Evolutionary conservation across 345 rosid species (phyloP).

Genomic region (Geranium brycei): DNA sequence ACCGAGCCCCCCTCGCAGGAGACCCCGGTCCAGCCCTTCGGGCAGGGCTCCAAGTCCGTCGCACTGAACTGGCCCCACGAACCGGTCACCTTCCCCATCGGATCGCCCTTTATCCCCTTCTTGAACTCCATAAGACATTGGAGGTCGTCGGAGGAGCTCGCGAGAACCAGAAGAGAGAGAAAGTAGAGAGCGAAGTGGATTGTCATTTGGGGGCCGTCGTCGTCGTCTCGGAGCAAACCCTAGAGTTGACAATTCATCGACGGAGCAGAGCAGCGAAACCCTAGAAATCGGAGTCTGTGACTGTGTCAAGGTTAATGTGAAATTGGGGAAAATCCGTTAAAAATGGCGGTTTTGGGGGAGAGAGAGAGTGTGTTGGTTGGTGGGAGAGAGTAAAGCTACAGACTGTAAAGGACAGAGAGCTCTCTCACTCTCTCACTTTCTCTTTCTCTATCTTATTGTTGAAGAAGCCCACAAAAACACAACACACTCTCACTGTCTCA

Average conservation of each 20-base stretch:
- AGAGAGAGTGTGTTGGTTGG: slow-evolving; percentile 21
- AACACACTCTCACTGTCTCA: not conserved
- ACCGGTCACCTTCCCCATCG: slow-evolving; percentile 19
- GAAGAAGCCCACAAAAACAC: no score
- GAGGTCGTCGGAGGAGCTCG: slow-evolving; percentile 37
- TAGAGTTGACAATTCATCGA: slow-evolving; percentile 19
- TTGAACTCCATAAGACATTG: slow-evolving; percentile 69
- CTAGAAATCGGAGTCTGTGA: slow-evolving; percentile 5
- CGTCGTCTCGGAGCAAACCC: not conserved
- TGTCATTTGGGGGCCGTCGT: slow-evolving; percentile 24
- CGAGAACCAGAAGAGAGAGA: slow-evolving; percentile 12
- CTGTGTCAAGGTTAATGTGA: no score
- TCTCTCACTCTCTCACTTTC: no score
- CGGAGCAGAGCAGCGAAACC: not conserved
- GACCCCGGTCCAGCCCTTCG: slow-evolving; percentile 55
- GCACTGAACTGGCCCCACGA: slow-evolving; percentile 32
- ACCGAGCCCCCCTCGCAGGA: slow-evolving; percentile 43
- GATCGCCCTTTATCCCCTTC: slow-evolving; percentile 59
- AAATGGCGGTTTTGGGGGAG: slow-evolving; percentile 26
- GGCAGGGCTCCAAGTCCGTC: slow-evolving; percentile 33
- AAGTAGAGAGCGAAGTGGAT: slow-evolving; percentile 13
- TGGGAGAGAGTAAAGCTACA: slow-evolving; percentile 27
- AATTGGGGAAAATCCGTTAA: slow-evolving; percentile 11
- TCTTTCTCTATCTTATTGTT: not conserved
- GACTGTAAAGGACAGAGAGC: slow-evolving; percentile 27